Conservation (phyloP, 768 basidiomycete genomes). For the Termitomyces sp. region DNA sequence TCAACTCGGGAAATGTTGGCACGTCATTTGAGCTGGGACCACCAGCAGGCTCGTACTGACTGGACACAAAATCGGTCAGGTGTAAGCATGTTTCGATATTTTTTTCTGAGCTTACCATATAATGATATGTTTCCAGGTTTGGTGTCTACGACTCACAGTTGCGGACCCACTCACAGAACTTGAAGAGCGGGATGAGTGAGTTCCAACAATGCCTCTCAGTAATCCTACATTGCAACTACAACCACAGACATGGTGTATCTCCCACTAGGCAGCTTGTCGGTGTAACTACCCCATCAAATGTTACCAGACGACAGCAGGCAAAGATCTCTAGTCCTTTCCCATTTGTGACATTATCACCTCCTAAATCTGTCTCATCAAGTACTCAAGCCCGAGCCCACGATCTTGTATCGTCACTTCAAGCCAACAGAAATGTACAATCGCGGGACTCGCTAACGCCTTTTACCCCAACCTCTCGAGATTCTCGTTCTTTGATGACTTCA, state of each 20-base stretch:
- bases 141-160: constrained; percentile 4
- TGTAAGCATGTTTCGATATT: constrained; percentile 8
- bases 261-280: not conserved
- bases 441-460: constrained; percentile 1
- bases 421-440: not conserved
- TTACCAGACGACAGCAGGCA: not conserved
- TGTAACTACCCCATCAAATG: not conserved
- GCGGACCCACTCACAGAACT: not conserved
- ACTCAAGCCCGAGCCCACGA: not conserved
- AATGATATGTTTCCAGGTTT: constrained; percentile 4
- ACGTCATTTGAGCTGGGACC: constrained; percentile 46
- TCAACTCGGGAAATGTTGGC: constrained; percentile 34
- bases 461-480: constrained; percentile 1
- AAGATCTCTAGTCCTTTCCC: constrained; percentile 6
- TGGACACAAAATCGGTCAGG: constrained; percentile 27
- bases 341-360: constrained; percentile 11
- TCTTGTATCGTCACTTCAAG: not conserved
- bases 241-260: not conserved
- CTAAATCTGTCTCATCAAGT: not conserved
- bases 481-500: constrained; percentile 4
- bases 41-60: constrained; percentile 28
- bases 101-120: not conserved
- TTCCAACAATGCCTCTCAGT: not conserved
- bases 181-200: not conserved
- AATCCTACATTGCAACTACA: not conserved